Evolutionary conservation across 192 early-diverging fungal genomes (phyloP).

Genomic region (Entomortierella chlamydospora): DNA sequence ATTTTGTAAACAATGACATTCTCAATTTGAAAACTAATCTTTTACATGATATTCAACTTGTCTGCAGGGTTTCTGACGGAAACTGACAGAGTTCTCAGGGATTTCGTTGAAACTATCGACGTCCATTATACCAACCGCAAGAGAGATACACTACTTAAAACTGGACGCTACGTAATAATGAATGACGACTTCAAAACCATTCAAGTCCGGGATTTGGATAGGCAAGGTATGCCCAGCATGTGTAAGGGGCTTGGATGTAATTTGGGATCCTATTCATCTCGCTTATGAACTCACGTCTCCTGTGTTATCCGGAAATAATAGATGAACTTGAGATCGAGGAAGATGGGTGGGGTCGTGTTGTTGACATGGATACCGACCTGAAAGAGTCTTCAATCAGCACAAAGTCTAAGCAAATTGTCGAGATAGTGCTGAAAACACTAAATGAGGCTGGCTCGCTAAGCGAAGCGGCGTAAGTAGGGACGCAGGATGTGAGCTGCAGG

Average conservation of each 20-base stretch:
- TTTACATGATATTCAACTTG: too few relatives aligned
- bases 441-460: constrained; percentile 14
- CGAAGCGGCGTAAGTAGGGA: constrained; percentile 27
- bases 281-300: too few relatives aligned
- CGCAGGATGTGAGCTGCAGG: too few relatives aligned
- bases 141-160: constrained; percentile 54
- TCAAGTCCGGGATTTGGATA: constrained; percentile 31
- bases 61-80: constrained; percentile 46
- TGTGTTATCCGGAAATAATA: background rate
- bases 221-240: constrained; percentile 13
- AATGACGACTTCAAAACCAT: constrained; percentile 53
- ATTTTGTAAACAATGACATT: too few relatives aligned
- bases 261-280: too few relatives aligned
- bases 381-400: constrained; percentile 33
- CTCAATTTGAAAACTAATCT: too few relatives aligned
- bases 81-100: constrained; percentile 30
- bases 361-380: constrained; percentile 20
- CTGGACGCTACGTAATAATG: constrained; percentile 61
- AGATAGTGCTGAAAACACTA: constrained; percentile 36
- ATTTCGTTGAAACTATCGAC: constrained; percentile 63
- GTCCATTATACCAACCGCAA: constrained; percentile 60
- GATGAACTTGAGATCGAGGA: constrained; percentile 29
- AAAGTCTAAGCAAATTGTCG: constrained; percentile 32
- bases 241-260: background rate
- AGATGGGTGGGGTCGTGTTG: constrained; percentile 20